These are phyloP conservation scores for Penicillium pancosmium DNA, from an alignment of 495 filamentous ascomycete species.

Conservation along the genomic window DNA sequence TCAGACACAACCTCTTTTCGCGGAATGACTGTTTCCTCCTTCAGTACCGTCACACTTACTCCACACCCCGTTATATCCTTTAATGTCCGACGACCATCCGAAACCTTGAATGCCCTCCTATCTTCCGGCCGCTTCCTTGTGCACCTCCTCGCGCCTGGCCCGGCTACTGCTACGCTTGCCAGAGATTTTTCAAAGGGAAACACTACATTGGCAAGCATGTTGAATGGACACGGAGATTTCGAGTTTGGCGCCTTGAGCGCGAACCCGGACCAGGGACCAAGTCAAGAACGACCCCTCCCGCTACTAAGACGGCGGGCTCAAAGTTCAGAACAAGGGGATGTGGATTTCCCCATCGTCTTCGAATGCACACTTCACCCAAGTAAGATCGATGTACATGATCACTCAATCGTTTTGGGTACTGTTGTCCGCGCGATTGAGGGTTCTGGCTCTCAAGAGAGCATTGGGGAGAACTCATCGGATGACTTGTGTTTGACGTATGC, in stretches of 20 bases:
- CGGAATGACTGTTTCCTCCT: conserved; percentile 82
- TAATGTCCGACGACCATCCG: conserved; percentile 74
- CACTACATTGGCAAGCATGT: conserved; percentile 31
- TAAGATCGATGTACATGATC: conserved; percentile 45
- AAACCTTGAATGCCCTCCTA: conserved; percentile 67
- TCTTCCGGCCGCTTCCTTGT: conserved; percentile 47
- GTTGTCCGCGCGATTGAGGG: conserved; percentile 31
- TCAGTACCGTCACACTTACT: conserved; percentile 71
- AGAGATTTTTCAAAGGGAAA: conserved; percentile 49
- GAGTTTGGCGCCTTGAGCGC: conserved; percentile 32
- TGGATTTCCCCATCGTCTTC: conserved; percentile 44
- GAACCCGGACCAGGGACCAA: background rate
- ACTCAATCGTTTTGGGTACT: conserved; percentile 46
- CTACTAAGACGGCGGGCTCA: conserved; percentile 30
- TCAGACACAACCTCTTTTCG: conserved; percentile 36
- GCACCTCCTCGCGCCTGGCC: conserved; percentile 39
- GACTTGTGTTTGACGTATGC: conserved; percentile 48
- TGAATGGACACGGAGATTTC: conserved; percentile 39
- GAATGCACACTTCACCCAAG: conserved; percentile 43
- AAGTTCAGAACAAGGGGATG: conserved; percentile 1
- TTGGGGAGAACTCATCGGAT: conserved; percentile 19
- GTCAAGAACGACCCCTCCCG: conserved; percentile 29
- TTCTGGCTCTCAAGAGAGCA: background rate
- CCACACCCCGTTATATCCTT: conserved; percentile 74
- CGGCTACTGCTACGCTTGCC: conserved; percentile 39